Percentiles rank a stretch among this genome's conserved stretches.
Conservation (phyloP, 2,329 filamentous ascomycete genomes). For the Cryphonectria parasitica region DNA sequence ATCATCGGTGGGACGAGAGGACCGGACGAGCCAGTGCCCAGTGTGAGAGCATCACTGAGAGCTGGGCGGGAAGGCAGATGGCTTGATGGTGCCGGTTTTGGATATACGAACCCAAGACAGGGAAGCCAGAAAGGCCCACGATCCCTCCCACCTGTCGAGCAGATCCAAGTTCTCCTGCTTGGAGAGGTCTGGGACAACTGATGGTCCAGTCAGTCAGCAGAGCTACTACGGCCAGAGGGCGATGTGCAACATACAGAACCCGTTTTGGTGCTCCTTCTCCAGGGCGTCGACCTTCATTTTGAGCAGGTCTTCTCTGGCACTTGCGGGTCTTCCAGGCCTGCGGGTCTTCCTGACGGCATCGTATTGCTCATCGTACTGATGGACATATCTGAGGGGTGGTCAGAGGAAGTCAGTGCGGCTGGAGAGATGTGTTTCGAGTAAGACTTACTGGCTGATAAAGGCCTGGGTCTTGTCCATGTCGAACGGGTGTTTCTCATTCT, state of each 20-base stretch:
- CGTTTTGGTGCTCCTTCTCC: constrained; percentile 78
- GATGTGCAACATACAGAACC: constrained; percentile 68
- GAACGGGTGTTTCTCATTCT: constrained; percentile 55
- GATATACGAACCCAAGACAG: constrained; percentile 78
- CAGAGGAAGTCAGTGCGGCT: constrained; percentile 11
- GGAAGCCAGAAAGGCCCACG: constrained; percentile 79
- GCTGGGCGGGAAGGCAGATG: constrained; percentile 79
- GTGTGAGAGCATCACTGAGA: constrained; percentile 42
- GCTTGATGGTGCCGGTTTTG: constrained; percentile 64
- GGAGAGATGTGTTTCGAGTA: not conserved
- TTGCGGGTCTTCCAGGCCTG: constrained; percentile 78
- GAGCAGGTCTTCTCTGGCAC: constrained; percentile 75
- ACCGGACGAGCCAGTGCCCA: constrained; percentile 26
- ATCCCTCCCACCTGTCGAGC: constrained; percentile 77
- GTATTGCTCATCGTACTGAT: constrained; percentile 73
- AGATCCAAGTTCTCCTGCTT: constrained; percentile 66
- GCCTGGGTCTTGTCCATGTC: constrained; percentile 61
- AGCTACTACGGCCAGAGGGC: not conserved
- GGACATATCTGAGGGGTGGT: constrained; percentile 57
- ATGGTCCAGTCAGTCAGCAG: constrained; percentile 34
- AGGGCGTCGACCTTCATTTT: constrained; percentile 72
- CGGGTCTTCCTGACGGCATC: constrained; percentile 67
- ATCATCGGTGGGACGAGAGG: not conserved
- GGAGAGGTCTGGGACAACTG: constrained; percentile 76
- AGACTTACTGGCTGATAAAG: constrained; percentile 62